Conservation (phyloP, 176 grass and related monocot genomes). For the Rhipidocladum racemiflorum region DNA sequence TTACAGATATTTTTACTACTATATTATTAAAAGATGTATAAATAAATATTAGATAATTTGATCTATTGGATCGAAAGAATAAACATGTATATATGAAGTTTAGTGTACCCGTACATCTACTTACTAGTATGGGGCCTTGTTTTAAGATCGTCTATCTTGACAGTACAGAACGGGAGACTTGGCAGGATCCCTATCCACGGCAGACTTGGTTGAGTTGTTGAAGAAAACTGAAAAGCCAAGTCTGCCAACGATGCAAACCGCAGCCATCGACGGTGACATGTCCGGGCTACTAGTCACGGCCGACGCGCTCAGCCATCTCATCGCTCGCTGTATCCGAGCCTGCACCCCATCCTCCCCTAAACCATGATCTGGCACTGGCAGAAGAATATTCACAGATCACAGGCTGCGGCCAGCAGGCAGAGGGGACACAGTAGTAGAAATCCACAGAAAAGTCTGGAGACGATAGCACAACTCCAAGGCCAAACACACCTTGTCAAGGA, state of each 20-base stretch:
- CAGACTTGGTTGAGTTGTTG: not conserved
- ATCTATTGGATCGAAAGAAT: too few relatives aligned
- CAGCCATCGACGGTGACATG: not conserved
- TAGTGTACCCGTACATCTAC: too few relatives aligned
- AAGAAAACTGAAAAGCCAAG: not conserved
- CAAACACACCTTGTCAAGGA: not conserved
- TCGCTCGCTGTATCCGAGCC: not conserved
- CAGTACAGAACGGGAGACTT: not conserved
- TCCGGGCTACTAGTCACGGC: not conserved
- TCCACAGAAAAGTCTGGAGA: not conserved
- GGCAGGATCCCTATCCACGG: not conserved
- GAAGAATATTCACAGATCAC: slow-evolving; percentile 8
- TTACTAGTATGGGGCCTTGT: too few relatives aligned
- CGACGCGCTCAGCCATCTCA: too few relatives aligned
- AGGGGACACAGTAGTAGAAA: not conserved
- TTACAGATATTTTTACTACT: too few relatives aligned
- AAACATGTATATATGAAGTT: too few relatives aligned
- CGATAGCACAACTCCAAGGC: not conserved
- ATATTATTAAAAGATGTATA: too few relatives aligned
- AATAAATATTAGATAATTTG: too few relatives aligned
- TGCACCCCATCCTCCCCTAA: not conserved
- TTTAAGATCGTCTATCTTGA: not conserved
- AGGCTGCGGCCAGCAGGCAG: not conserved
- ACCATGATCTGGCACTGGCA: not conserved
- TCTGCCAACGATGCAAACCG: slow-evolving; percentile 30